A percentile compares a stretch with the other conserved stretches of the same genome.
phyloP scores from a whole-genome alignment of 768 basidiomycete genomes.

The Russula sp. region DNA sequence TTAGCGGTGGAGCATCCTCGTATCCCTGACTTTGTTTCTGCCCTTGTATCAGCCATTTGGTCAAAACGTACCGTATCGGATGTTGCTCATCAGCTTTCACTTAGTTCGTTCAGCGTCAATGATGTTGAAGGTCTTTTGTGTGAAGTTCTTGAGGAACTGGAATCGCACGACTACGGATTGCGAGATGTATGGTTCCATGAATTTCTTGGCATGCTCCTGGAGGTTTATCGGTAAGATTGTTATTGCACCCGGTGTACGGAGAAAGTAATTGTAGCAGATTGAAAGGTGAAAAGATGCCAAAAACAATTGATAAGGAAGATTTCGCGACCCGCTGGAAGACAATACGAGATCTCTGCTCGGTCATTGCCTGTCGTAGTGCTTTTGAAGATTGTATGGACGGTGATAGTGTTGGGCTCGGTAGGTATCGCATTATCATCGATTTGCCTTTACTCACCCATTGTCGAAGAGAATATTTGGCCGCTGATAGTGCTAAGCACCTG shows the following conservation, averaged over 20 bases:
- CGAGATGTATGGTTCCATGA: conserved; percentile 41
- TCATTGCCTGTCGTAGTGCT: conserved; percentile 51
- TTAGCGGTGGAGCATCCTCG: conserved; percentile 14
- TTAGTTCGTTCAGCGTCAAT: conserved; percentile 33
- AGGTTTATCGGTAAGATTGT: conserved; percentile 31
- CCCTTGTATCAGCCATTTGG: conserved; percentile 38
- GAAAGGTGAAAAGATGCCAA: conserved; percentile 26
- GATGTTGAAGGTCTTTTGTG: conserved; percentile 43
- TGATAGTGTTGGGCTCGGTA: conserved; percentile 59
- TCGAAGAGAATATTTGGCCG: conserved; percentile 64
- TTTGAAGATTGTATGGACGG: conserved; percentile 62
- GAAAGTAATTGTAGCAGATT: conserved; percentile 26
- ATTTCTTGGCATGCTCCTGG: conserved; percentile 42
- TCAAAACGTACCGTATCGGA: conserved; percentile 51
- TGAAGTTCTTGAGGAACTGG: conserved; percentile 40
- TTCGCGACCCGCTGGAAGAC: conserved; percentile 47
- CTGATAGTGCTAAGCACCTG: conserved; percentile 55
- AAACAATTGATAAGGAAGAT: conserved; percentile 33
- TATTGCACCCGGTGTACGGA: not conserved
- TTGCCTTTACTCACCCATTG: conserved; percentile 5
- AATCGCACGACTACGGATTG: conserved; percentile 35
- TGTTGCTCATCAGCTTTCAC: conserved; percentile 47
- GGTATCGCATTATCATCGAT: not conserved
- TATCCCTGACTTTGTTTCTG: conserved; percentile 16
- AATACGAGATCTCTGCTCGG: conserved; percentile 60